Evolutionary conservation across 345 rosid species (phyloP).

Genomic region (Physaria fendleri): DNA sequence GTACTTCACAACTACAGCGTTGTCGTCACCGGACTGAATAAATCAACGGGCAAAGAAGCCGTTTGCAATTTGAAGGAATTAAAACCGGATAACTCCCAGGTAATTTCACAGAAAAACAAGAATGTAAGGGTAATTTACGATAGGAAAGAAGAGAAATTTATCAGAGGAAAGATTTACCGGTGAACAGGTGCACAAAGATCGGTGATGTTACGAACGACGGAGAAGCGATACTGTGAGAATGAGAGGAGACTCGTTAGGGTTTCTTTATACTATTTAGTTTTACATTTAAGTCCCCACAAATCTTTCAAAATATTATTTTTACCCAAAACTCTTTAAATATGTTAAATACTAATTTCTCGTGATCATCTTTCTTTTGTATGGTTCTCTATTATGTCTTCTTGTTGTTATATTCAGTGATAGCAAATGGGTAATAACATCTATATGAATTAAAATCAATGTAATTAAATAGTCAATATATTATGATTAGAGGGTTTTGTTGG

Average conservation of each 20-base stretch:
- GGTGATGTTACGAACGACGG: conserved; percentile 5
- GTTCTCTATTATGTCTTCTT: background rate
- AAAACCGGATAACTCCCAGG: background rate
- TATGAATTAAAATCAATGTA: background rate
- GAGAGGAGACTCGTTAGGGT: background rate
- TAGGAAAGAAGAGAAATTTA: background rate
- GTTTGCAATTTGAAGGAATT: background rate
- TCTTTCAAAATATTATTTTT: background rate
- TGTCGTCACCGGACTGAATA: too few species aligned
- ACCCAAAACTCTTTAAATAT: background rate
- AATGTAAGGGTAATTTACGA: background rate
- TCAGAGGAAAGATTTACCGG: conserved; percentile 1
- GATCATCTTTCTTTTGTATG: background rate
- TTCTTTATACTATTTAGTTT: background rate
- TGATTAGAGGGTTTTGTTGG: background rate
- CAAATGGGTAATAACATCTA: too few species aligned
- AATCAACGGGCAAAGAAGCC: background rate
- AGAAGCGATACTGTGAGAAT: background rate
- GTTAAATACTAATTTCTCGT: background rate
- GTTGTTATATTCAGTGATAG: background rate
- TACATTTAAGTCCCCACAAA: background rate
- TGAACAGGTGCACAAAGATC: background rate
- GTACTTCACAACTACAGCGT: too few species aligned
- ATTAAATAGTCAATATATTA: background rate
- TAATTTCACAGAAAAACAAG: background rate